A percentile compares a stretch with the other conserved stretches of the same genome.
Evolutionary conservation across 2,329 filamentous ascomycete genomes (phyloP).

Genomic region (Penicillium sp.): DNA sequence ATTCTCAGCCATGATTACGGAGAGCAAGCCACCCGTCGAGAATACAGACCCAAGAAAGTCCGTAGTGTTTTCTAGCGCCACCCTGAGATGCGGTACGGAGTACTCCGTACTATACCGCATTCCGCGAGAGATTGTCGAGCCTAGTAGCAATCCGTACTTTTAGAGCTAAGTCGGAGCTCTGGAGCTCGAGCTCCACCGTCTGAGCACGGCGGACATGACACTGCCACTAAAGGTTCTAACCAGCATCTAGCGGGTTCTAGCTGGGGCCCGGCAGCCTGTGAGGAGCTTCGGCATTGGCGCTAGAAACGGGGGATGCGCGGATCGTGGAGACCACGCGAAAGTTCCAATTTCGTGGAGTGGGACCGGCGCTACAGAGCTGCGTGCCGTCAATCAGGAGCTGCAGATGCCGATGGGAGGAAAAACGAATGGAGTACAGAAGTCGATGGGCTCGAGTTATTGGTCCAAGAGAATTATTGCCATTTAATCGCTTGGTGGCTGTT

Average conservation of each 20-base stretch:
- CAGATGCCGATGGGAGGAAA: conserved; percentile 11
- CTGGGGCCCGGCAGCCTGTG: conserved; percentile 13
- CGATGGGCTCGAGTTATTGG: conserved; percentile 16
- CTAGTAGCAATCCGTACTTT: background rate
- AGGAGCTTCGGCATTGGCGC: conserved; percentile 16
- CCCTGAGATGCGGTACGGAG: background rate
- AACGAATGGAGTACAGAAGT: conserved; percentile 9
- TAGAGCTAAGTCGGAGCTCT: conserved; percentile 1
- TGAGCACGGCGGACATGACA: conserved; percentile 20
- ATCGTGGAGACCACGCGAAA: conserved; percentile 23
- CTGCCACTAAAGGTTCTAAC: conserved; percentile 30
- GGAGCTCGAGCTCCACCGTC: conserved; percentile 10
- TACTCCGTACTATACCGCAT: background rate
- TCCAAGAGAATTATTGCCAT: background rate
- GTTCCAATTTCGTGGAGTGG: conserved; percentile 24
- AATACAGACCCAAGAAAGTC: background rate
- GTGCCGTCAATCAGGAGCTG: conserved; percentile 15
- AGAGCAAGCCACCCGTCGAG: background rate
- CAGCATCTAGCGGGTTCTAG: conserved; percentile 37
- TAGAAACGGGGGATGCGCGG: conserved; percentile 26
- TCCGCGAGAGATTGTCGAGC: background rate
- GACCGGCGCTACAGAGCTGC: conserved; percentile 16
- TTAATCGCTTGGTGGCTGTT: conserved; percentile 1
- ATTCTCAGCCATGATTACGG: background rate
- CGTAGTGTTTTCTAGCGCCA: conserved; percentile 9